phyloP scores from a whole-genome alignment of 495 filamentous ascomycete species.

The Hypoxylon trugodes region DNA sequence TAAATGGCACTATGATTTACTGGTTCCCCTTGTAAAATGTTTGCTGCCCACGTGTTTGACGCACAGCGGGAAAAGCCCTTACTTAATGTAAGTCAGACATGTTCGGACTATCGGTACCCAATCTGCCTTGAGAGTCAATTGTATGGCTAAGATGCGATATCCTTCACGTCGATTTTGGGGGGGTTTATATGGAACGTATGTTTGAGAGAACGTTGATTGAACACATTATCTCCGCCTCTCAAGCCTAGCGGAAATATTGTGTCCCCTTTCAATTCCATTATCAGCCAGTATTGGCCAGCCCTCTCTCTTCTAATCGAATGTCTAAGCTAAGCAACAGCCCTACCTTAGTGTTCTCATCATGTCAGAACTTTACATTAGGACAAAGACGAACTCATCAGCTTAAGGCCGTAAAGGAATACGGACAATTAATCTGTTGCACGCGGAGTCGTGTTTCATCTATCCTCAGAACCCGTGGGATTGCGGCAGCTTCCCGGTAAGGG shows the following conservation, averaged over 20 bases:
- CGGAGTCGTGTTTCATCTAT: conserved; percentile 22
- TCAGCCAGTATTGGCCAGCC: background rate
- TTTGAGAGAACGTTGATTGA: too few species aligned
- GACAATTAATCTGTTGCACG: conserved; percentile 15
- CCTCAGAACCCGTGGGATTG: conserved; percentile 9
- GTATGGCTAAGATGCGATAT: conserved; percentile 15
- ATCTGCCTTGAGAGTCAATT: background rate
- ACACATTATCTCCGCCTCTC: too few species aligned
- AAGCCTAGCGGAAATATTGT: background rate
- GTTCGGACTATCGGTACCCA: conserved; percentile 17
- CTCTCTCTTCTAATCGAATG: too few species aligned
- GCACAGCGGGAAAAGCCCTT: conserved; percentile 24
- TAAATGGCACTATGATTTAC: conserved; percentile 30
- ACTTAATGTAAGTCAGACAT: conserved; percentile 30
- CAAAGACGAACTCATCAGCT: background rate
- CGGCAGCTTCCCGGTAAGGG: conserved; percentile 14
- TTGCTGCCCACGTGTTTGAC: conserved; percentile 36
- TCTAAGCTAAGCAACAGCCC: too few species aligned
- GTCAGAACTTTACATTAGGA: too few species aligned
- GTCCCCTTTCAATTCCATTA: background rate
- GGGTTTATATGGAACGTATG: too few species aligned
- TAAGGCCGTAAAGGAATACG: conserved; percentile 8
- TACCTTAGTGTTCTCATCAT: too few species aligned
- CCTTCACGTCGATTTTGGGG: background rate
- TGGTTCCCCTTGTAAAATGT: conserved; percentile 20